A percentile compares a stretch with the other conserved stretches of the same genome.
Evolutionary conservation across 2,329 filamentous ascomycete genomes (phyloP).

Genomic region (Calonectria pteridis): DNA sequence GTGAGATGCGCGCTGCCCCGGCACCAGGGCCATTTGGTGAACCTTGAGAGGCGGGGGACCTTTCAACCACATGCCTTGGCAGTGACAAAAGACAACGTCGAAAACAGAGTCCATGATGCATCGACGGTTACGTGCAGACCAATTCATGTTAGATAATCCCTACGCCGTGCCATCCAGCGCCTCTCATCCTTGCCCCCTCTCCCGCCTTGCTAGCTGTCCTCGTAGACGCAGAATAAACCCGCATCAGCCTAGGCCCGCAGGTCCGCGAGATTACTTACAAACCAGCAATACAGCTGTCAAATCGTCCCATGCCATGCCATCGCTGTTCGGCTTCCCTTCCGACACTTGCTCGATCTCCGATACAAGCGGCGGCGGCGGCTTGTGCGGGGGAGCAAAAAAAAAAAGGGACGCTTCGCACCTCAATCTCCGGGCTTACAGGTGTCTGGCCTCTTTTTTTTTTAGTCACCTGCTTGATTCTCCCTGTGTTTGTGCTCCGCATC

Average conservation of each 20-base stretch:
- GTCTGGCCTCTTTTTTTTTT: background rate
- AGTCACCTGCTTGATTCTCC: slow-evolving; percentile 1
- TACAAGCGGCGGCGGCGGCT: slow-evolving; percentile 24
- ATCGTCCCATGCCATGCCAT: slow-evolving; percentile 17
- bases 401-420: slow-evolving; percentile 29
- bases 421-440: slow-evolving; percentile 30
- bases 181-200: background rate
- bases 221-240: slow-evolving; percentile 4
- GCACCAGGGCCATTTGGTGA: background rate
- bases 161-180: background rate
- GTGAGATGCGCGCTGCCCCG: slow-evolving; percentile 1
- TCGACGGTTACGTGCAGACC: background rate
- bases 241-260: slow-evolving; percentile 15
- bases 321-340: slow-evolving; percentile 45
- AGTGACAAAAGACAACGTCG: background rate
- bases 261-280: background rate
- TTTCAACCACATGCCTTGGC: slow-evolving; percentile 7
- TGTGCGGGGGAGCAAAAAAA: slow-evolving; percentile 32
- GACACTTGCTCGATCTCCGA: slow-evolving; percentile 32
- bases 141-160: background rate
- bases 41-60: background rate
- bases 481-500: slow-evolving; percentile 9
- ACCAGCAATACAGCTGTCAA: background rate
- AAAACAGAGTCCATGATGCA: background rate
- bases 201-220: background rate